phyloP scores from a whole-genome alignment of 352 stramenopile species.

The Phytopythium cucurbitacearum region DNA sequence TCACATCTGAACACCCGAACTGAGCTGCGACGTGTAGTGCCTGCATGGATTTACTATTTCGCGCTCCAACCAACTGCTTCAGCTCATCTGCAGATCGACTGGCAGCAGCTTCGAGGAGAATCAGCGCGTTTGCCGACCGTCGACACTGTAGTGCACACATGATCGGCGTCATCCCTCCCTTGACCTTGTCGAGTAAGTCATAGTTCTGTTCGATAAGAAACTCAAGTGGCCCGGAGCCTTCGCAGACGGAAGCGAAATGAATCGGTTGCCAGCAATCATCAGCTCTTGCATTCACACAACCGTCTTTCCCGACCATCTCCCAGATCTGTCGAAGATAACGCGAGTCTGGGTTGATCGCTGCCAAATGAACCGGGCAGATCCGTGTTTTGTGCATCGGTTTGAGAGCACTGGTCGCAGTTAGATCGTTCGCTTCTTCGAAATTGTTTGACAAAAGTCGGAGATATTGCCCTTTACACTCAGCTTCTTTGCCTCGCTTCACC shows the following conservation, averaged over 20 bases:
- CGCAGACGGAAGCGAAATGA: constrained; percentile 61
- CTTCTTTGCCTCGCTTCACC: neutral
- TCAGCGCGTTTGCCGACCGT: constrained; percentile 48
- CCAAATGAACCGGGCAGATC: constrained; percentile 61
- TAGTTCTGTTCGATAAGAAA: constrained; percentile 53
- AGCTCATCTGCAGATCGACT: too few relatives aligned
- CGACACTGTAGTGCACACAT: constrained; percentile 40
- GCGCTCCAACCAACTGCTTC: constrained; percentile 18
- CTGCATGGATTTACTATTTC: constrained; percentile 21
- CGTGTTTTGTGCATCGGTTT: too few relatives aligned
- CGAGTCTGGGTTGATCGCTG: constrained; percentile 64
- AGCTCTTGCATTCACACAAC: constrained; percentile 36
- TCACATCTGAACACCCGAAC: constrained; percentile 30
- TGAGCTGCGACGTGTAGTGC: constrained; percentile 50
- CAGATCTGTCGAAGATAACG: constrained; percentile 56
- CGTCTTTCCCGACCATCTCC: constrained; percentile 44
- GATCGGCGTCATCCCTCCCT: constrained; percentile 51
- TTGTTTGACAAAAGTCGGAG: too few relatives aligned
- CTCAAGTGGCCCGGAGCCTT: constrained; percentile 36
- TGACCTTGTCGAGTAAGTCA: constrained; percentile 46
- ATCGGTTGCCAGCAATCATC: constrained; percentile 50
- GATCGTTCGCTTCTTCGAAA: too few relatives aligned
- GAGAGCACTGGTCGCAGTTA: too few relatives aligned
- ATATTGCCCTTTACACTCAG: too few relatives aligned
- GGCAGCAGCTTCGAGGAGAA: constrained; percentile 23